Evolutionary conservation across 2,329 filamentous ascomycete genomes (phyloP), one percentile per base, ranked within the genome.

Genomic region (Hirsutella rhossiliensis): DNA sequence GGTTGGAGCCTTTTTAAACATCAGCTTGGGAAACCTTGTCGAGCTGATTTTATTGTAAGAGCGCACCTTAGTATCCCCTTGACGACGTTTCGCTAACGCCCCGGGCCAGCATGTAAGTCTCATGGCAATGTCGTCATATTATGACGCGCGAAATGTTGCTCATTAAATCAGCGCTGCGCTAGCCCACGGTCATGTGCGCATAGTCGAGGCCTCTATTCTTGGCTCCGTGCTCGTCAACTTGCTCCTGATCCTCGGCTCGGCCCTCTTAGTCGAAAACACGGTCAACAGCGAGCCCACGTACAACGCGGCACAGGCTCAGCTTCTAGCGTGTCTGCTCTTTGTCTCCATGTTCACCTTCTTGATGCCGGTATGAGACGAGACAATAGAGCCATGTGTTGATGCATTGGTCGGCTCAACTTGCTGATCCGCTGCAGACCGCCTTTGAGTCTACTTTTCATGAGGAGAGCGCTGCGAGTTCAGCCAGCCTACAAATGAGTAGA

Each of bases 211-310:
- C 7, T 86, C 84, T 0, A 68, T 88, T 36, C 68, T 88, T 15
- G 84, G 84, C 18, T 87, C 83, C 1, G 84, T 88, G 45, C 66
- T 88, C n/a, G 80, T 84, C 44, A 88, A 88, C 54, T 60, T 88
- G 40, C 66, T 88, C 4, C 68, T 87, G 36, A 87, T 87, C 50
- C 67, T 88, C 41, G 84, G 84, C 48, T 86, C 86, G 75, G 80
- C 80, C 31, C 84, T 88, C 51, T 62, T 87, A 2, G 65, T 83
- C 6, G 82, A 82, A 49, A 82, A 81, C 42, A 67, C 86, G 31
- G 74, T 78, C 41, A 83, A 76, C 56, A 73, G 76, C 52, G 82
- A 87, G 59, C 80, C 84, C 54, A 62, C 64, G 11, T 56, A 56
- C 44, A 58, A 58, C 44, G 49, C 52, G 7, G 52, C 55, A 4